Evolutionary conservation across 345 rosid genomes (phyloP), one percentile per base, ranked within the genome.

Genomic region (Eucalyptus albens): DNA sequence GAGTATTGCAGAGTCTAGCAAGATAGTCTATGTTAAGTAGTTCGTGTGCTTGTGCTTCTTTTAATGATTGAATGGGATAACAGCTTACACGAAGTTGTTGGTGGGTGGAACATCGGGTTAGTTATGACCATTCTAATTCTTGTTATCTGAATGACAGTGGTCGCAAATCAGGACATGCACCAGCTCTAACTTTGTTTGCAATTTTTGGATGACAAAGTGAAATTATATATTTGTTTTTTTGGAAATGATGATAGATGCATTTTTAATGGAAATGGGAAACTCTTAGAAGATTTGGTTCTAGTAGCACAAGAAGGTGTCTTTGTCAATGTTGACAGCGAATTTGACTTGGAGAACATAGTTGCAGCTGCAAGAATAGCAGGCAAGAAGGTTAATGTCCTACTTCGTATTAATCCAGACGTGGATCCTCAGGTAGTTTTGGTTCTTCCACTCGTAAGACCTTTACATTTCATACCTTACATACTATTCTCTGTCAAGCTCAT

Each of bases 381-480:
- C 77, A 95, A 96, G 92, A 95, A 93, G 94, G 98, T 97, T 90
- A 97, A 97, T 92, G 98, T 98, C 59, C 91, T 98, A 88, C 98
- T 98, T 53, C 98, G 99, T 81, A 98, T 98, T 92, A 98, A 98
- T 92, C 99, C 99, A 5, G 99, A 98, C 91, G 99, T 98, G 19
- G 99, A 98, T 90, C 99, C 99, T 92, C 99, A 97, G 99, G 99
- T 97, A 92, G 83, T 89, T 81, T 60, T 11, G 47, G 31, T 65
- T 44, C 51, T 40, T 55, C 37, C 21, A 44, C 27, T 82, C 16
- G 13, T 22, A 31, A 11, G 77, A 81, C 50, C 37, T 81, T 37
- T 31, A 8, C 26, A 27, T 81, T 42, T n/a, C 60, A 65, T 15
- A 65, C 17, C 72, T 29, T 65, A 65, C 33, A 47, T 47, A 47